phyloP scores from a whole-genome alignment of 129 eudicot species.

The Flaveria linearis region DNA sequence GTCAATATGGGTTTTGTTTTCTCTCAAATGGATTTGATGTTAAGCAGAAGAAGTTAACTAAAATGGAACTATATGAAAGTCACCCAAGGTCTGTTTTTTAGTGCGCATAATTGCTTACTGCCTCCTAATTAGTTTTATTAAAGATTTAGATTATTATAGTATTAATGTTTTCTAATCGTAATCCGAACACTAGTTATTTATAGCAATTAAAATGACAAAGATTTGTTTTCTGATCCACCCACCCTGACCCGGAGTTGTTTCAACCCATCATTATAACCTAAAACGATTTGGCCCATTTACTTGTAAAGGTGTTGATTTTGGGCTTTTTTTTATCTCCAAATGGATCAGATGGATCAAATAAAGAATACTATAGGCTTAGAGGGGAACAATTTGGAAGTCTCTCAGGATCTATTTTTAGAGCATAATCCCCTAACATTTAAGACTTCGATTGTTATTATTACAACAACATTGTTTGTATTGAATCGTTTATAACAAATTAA shows the following conservation, averaged over 20 bases:
- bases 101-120: not conserved
- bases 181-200: not conserved
- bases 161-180: not conserved
- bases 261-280: not conserved
- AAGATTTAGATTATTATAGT: not conserved
- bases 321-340: not conserved
- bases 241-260: not conserved
- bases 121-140: not conserved
- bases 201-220: not conserved
- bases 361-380: not conserved
- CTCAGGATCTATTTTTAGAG: not conserved
- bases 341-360: not conserved
- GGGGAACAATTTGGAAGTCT: slow-evolving; percentile 3
- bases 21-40: not conserved
- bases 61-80: not conserved
- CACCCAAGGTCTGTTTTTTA: not conserved
- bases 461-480: not conserved
- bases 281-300: not conserved
- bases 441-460: not conserved
- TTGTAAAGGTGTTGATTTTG: not conserved
- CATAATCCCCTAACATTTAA: not conserved
- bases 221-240: not conserved
- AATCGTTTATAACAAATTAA: not conserved
- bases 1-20: slow-evolving; percentile 1
- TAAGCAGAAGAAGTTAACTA: not conserved